Base-by-base conservation (phyloP, 805 yeast genomes). In the Candida suzukii region DNA sequence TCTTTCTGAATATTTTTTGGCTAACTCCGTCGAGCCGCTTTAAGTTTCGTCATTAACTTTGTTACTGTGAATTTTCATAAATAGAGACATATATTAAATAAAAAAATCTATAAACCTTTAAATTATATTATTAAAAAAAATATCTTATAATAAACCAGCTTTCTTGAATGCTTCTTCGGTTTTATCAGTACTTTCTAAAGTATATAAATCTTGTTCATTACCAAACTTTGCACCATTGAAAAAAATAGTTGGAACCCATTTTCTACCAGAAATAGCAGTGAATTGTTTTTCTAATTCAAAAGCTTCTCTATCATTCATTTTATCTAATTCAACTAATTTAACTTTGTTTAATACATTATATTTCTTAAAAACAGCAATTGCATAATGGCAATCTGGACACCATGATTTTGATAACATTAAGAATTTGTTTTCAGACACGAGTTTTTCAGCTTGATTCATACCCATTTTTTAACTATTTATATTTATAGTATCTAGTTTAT, bases 321-420 rank as follows among this genome's bases (percentile, higher is more conserved):
- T 73, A 56, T 80, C 87, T 28, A 82, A 63, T 55, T 84, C 90
- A 25, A 84, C 66, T n/a, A 76, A 52, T 40, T 66, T 60, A 13
- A 80, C 63, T 50, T 78, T 74, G 37, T 69, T 66, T 11, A 52
- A 51, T 9, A 80, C 78, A 9, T 70, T 67, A 51, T 68, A 74
- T 40, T 74, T 70, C 38, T 71, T 67, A 71, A 78, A 80, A 19
- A 81, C 59, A 22, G 63, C 61, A 44, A 73, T 68, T 3, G 83
- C 75, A 55, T 80, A 83, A 38, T 73, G 77, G 51, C 90, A 83
- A 51, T 83, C 90, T 3, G 87, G 85, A 58, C 93, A 83, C 88
- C 88, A 83, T 17, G 81, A 70, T 49, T 83, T 83, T 32, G 84
- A 75, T 12, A 83, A 55, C 71, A 80, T 73, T 44, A 83, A 66